These are phyloP conservation scores for Hsuehochloa calcarea DNA, from an alignment of 176 grass and related monocot genomes.

Conservation along the genomic window DNA sequence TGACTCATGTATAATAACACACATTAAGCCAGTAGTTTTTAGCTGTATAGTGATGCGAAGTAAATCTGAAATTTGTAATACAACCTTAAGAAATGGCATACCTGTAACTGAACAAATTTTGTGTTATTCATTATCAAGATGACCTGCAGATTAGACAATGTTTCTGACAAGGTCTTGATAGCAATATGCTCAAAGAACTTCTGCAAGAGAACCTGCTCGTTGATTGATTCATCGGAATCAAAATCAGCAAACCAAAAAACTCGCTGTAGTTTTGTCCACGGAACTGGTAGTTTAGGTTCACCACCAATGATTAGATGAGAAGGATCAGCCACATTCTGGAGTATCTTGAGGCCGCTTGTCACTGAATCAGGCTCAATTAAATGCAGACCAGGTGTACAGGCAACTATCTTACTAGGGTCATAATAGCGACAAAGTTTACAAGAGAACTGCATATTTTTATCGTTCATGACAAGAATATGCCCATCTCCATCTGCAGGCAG, in stretches of 20 bases:
- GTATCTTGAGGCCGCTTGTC: slow-evolving; percentile 51
- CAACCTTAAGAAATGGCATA: slow-evolving; percentile 27
- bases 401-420: slow-evolving; percentile 69
- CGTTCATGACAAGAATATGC: slow-evolving; percentile 70
- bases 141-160: slow-evolving; percentile 48
- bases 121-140: slow-evolving; percentile 84
- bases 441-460: slow-evolving; percentile 57
- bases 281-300: slow-evolving; percentile 38
- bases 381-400: slow-evolving; percentile 40
- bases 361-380: slow-evolving; percentile 34
- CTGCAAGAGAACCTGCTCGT: slow-evolving; percentile 41
- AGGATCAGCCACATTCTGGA: slow-evolving; percentile 50
- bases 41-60: background rate
- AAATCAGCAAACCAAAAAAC: slow-evolving; percentile 76
- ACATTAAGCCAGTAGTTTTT: background rate
- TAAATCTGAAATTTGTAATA: background rate
- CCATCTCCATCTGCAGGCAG: slow-evolving; percentile 39
- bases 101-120: slow-evolving; percentile 67
- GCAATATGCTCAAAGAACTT: slow-evolving; percentile 68
- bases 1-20: background rate
- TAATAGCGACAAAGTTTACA: slow-evolving; percentile 57
- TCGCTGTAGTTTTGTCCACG: slow-evolving; percentile 56
- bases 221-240: slow-evolving; percentile 29
- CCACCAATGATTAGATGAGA: slow-evolving; percentile 47
- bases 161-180: slow-evolving; percentile 60